Evolutionary conservation across 129 eudicot genomes (phyloP).

Genomic region (Arctium lappa): DNA sequence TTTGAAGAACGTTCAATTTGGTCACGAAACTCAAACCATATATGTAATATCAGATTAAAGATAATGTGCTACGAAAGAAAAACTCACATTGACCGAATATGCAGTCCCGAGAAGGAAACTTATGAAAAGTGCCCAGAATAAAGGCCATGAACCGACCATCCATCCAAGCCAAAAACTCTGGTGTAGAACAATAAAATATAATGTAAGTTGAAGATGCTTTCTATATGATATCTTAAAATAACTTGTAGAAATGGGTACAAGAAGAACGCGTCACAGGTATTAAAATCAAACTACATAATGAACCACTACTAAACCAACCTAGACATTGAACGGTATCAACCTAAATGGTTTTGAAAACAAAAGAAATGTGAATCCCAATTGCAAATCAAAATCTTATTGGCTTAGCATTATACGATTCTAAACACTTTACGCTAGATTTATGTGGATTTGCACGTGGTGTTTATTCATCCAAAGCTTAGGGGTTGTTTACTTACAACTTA

Average conservation of each 20-base stretch:
- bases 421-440: too few species aligned
- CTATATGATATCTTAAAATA: not conserved
- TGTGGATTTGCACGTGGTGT: too few species aligned
- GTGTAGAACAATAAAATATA: slow-evolving; percentile 1
- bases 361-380: too few species aligned
- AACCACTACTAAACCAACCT: too few species aligned
- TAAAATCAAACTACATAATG: too few species aligned
- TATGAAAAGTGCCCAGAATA: slow-evolving; percentile 82
- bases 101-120: slow-evolving; percentile 97
- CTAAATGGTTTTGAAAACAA: too few species aligned
- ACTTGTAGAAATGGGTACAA: not conserved
- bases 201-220: not conserved
- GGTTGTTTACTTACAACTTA: too few species aligned
- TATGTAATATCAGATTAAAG: not conserved
- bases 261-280: too few species aligned
- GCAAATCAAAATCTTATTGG: too few species aligned
- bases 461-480: too few species aligned
- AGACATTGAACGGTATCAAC: too few species aligned
- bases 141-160: slow-evolving; percentile 85
- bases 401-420: too few species aligned
- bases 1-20: not conserved
- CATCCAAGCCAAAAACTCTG: slow-evolving; percentile 96
- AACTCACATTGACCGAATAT: slow-evolving; percentile 87
- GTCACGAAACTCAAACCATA: slow-evolving; percentile 10
- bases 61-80: slow-evolving; percentile 12